Evolutionary conservation across 164 flowering plant genomes (phyloP), one percentile per base, ranked within the genome.

Genomic region (Vitis rupestris): DNA sequence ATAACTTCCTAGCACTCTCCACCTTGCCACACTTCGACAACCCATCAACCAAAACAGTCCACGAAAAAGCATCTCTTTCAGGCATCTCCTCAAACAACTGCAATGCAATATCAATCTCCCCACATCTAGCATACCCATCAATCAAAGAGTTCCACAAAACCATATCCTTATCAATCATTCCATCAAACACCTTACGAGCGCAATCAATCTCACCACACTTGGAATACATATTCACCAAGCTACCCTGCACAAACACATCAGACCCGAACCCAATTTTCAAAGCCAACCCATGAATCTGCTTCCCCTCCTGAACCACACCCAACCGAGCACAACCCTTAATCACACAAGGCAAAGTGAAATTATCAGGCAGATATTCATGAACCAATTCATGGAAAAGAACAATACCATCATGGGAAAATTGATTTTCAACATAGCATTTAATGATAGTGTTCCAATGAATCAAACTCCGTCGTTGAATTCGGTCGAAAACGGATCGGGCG

Each of bases 261-360:
- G 55, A 69, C 1, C 70, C 72, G 50, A 72, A 78, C 71, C 87
- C 83, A 47, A 63, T 65, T 63, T 82, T 82, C 66, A 80, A 27
- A 50, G 53, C 54, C 72, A 76, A 62, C 55, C 83, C 85, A 78
- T 84, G 87, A 64, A 84, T 59, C 71, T 76, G 82, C 58, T 72
- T 78, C 27, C 85, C 85, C 63, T 80, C 82, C 61, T 69, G 66
- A 10, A 75, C 30, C 2, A 76, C 84, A 50, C 54, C 12, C 49
- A 79, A 58, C 19, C 73, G 70, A 8, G 80, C 76, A 16, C 84
- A 76, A 3, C 75, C 85, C 76, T 84, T 82, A 29, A 78, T 65
- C n/a, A 81, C 82, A 53, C 76, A 74, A 3, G 85, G 85, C 59
- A 80, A 63, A 0, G 80, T 78, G 61, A 72, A 84, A 17, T 59